Conservation (phyloP, 2,329 filamentous ascomycete genomes). For the Colletotrichum phormii region DNA sequence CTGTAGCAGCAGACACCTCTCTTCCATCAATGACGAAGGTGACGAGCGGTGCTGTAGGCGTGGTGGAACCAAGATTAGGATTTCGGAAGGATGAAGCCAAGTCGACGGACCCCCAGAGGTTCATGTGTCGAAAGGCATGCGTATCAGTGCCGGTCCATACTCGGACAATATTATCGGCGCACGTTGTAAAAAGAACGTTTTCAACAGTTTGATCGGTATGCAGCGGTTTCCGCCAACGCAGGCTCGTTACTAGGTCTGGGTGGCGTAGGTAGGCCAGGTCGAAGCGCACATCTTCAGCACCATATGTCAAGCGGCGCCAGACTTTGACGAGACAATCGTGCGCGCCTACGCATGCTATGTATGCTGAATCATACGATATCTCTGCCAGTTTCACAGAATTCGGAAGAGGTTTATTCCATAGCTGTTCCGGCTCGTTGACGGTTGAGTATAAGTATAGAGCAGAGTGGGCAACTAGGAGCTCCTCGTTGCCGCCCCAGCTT, state of each 20-base stretch:
- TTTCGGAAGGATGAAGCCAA: constrained; percentile 76
- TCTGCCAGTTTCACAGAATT: constrained; percentile 78
- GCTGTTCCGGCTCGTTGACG: constrained; percentile 61
- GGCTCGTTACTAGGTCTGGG: constrained; percentile 79
- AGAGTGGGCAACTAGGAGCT: constrained; percentile 82
- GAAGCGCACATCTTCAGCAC: constrained; percentile 84
- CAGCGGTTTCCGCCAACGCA: constrained; percentile 87
- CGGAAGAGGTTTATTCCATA: constrained; percentile 82
- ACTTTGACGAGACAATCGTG: constrained; percentile 90
- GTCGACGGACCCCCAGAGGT: constrained; percentile 85
- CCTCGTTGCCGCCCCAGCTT: constrained; percentile 89
- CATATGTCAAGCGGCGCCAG: constrained; percentile 90
- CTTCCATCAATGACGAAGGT: constrained; percentile 86
- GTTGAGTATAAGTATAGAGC: constrained; percentile 76
- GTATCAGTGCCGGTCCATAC: constrained; percentile 86
- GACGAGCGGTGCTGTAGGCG: not conserved
- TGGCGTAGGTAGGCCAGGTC: constrained; percentile 93
- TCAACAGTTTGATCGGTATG: constrained; percentile 83
- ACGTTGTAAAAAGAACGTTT: constrained; percentile 91
- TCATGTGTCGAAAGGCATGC: constrained; percentile 76
- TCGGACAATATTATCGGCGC: constrained; percentile 81
- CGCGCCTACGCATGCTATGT: constrained; percentile 84
- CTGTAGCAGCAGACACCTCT: constrained; percentile 82
- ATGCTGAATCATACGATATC: constrained; percentile 87
- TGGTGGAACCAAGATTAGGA: constrained; percentile 36